Conservation (phyloP, 129 eudicot genomes). For the Pittosporum tobira region DNA sequence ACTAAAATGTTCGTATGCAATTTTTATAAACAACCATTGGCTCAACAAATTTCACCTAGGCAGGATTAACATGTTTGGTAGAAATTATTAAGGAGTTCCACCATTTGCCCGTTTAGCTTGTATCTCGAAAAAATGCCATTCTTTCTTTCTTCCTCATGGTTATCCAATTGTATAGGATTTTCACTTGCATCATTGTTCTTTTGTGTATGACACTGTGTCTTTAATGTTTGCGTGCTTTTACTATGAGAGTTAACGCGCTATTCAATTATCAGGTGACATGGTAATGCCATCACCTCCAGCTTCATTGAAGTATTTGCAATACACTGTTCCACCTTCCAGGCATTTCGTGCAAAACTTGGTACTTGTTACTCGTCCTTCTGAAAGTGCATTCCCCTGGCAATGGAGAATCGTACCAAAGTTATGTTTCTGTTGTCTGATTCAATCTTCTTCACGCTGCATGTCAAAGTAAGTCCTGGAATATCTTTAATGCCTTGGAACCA, state of each 20-base stretch:
- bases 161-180: too few relatives aligned
- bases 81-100: too few relatives aligned
- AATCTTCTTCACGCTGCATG: not conserved
- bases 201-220: not conserved
- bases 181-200: not conserved
- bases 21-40: too few relatives aligned
- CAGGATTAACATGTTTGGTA: too few relatives aligned
- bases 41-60: too few relatives aligned
- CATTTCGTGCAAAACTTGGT: not conserved
- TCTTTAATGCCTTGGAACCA: not conserved
- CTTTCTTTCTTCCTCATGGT: too few relatives aligned
- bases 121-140: too few relatives aligned
- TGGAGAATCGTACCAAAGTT: conserved; percentile 6
- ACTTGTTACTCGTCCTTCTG: not conserved
- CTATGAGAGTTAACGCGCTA: not conserved
- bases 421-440: conserved; percentile 9
- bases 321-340: not conserved
- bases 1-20: too few relatives aligned
- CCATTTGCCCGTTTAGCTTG: too few relatives aligned
- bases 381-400: conserved; percentile 1
- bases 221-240: not conserved
- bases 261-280: conserved; percentile 1
- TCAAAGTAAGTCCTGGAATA: conserved; percentile 3
- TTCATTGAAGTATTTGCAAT: conserved; percentile 2
- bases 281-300: conserved; percentile 2